These are phyloP conservation scores for Candida germanica DNA, from an alignment of 805 yeast genomes.

Conservation along the genomic window DNA sequence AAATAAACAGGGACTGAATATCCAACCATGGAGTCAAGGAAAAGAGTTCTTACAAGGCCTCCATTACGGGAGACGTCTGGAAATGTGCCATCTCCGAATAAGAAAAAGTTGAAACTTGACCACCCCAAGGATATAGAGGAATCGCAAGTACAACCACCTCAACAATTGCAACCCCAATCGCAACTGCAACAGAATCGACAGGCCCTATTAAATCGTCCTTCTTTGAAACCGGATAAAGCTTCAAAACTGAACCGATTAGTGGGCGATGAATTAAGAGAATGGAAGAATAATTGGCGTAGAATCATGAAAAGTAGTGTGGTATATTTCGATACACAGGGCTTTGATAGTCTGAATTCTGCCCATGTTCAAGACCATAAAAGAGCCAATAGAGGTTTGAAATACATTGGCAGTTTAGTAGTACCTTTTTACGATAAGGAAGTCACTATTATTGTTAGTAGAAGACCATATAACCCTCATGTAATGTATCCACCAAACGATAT, in stretches of 20 bases:
- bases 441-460: slow-evolving; percentile 75
- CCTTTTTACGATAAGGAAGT: slow-evolving; percentile 51
- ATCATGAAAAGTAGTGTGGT: slow-evolving; percentile 58
- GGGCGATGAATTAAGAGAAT: slow-evolving; percentile 47
- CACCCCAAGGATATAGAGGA: background rate
- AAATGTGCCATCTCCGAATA: slow-evolving; percentile 37
- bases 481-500: slow-evolving; percentile 57
- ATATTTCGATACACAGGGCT: slow-evolving; percentile 56
- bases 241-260: slow-evolving; percentile 27
- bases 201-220: slow-evolving; percentile 4
- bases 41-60: slow-evolving; percentile 12
- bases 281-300: slow-evolving; percentile 66
- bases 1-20: slow-evolving; percentile 2
- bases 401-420: slow-evolving; percentile 46
- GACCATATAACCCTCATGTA: slow-evolving; percentile 42
- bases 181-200: slow-evolving; percentile 1
- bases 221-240: slow-evolving; percentile 2
- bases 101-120: slow-evolving; percentile 20
- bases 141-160: background rate
- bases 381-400: slow-evolving; percentile 43
- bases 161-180: slow-evolving; percentile 1
- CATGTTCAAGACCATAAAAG: slow-evolving; percentile 39
- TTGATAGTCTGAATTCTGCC: slow-evolving; percentile 33
- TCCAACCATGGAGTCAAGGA: slow-evolving; percentile 10
- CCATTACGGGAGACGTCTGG: slow-evolving; percentile 42